These are phyloP conservation scores for Chaetomium globosum DNA, from an alignment of 2,329 filamentous ascomycete species.

Conservation along the genomic window DNA sequence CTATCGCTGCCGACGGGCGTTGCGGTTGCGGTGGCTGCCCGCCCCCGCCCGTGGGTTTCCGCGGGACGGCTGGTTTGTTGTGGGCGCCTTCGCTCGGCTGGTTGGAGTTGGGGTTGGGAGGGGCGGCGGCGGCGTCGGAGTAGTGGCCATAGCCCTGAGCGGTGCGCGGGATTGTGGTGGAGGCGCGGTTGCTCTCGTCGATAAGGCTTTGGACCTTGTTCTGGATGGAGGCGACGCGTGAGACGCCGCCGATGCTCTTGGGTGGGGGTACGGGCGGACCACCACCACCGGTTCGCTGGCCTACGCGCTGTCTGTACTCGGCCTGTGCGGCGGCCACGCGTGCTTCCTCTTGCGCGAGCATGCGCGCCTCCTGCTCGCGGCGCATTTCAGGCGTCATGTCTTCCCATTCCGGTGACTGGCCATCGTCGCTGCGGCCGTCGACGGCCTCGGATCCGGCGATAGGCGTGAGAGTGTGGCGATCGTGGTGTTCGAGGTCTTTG, in stretches of 20 bases:
- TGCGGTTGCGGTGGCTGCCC: slow-evolving; percentile 19
- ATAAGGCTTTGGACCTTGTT: slow-evolving; percentile 85
- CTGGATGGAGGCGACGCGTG: slow-evolving; percentile 81
- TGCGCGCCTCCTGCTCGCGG: slow-evolving; percentile 81
- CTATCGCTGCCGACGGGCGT: slow-evolving; percentile 16
- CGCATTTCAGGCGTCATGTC: slow-evolving; percentile 84
- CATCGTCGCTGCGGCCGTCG: slow-evolving; percentile 68
- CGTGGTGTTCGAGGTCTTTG: slow-evolving; percentile 53
- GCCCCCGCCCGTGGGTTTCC: slow-evolving; percentile 53
- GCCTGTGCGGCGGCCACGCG: slow-evolving; percentile 86
- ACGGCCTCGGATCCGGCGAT: slow-evolving; percentile 77
- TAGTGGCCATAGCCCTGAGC: slow-evolving; percentile 90
- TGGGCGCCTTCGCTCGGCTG: slow-evolving; percentile 42
- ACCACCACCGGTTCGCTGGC: slow-evolving; percentile 51
- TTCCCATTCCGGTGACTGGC: slow-evolving; percentile 61
- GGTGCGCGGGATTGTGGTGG: slow-evolving; percentile 63
- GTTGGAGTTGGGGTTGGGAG: slow-evolving; percentile 7
- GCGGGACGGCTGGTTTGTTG: slow-evolving; percentile 49
- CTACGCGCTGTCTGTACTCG: slow-evolving; percentile 78
- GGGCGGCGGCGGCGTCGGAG: slow-evolving; percentile 57
- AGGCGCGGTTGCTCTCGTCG: slow-evolving; percentile 70
- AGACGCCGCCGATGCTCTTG: slow-evolving; percentile 60
- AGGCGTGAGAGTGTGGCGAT: slow-evolving; percentile 62
- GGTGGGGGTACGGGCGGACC: slow-evolving; percentile 50
- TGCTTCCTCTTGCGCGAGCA: slow-evolving; percentile 83